phyloP scores from a whole-genome alignment of 2,329 filamentous ascomycete genomes.

The Thelonectria olida region DNA sequence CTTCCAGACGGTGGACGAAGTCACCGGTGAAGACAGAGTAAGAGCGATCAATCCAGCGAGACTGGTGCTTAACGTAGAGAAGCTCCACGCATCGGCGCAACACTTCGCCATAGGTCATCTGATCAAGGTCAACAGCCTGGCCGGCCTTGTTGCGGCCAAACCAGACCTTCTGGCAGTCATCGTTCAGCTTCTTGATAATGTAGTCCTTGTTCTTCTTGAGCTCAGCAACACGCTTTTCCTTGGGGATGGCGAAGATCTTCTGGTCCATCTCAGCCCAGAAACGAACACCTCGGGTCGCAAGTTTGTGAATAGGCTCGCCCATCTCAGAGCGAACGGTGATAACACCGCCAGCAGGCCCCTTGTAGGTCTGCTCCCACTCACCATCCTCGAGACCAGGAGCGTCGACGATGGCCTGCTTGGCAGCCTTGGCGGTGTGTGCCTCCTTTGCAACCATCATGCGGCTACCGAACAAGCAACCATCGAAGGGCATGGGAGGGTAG shows the following conservation, averaged over 20 bases:
- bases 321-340: slow-evolving; percentile 98
- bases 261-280: slow-evolving; percentile 99
- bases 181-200: slow-evolving; percentile 95
- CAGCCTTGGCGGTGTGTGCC: slow-evolving; percentile 84
- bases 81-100: slow-evolving; percentile 87
- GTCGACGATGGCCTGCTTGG: slow-evolving; percentile 90
- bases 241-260: slow-evolving; percentile 96
- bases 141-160: slow-evolving; percentile 87
- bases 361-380: slow-evolving; percentile 94
- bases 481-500: slow-evolving; percentile 93
- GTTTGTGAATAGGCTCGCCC: slow-evolving; percentile 99
- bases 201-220: slow-evolving; percentile 88
- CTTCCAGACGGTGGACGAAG: slow-evolving; percentile 96
- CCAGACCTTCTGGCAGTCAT: slow-evolving; percentile 97
- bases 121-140: slow-evolving; percentile 85
- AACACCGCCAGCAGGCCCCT: slow-evolving; percentile 88
- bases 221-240: slow-evolving; percentile 89
- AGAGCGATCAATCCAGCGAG: slow-evolving; percentile 89
- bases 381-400: slow-evolving; percentile 82
- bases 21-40: slow-evolving; percentile 87
- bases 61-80: slow-evolving; percentile 90
- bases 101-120: slow-evolving; percentile 95
- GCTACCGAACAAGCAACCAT: slow-evolving; percentile 89
- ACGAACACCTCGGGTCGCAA: slow-evolving; percentile 92
- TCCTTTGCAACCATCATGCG: slow-evolving; percentile 97